Conservation (phyloP, 2,329 filamentous ascomycete genomes). For the Trichoderma koningii region DNA sequence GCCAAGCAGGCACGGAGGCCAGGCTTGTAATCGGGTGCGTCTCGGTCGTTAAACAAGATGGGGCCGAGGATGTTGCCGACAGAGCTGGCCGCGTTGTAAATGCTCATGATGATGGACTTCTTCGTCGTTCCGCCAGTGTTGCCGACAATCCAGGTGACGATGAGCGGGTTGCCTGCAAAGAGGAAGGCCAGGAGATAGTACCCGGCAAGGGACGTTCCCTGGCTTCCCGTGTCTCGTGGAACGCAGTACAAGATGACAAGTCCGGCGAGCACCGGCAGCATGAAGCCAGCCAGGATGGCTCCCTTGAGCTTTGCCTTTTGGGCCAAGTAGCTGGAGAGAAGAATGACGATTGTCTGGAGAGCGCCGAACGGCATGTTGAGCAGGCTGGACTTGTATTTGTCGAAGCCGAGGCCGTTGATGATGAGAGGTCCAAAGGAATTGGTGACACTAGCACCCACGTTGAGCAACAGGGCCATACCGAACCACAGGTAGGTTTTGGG, state of each 20-base stretch:
- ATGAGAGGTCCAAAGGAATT: constrained; percentile 68
- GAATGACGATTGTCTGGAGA: constrained; percentile 61
- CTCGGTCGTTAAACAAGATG: constrained; percentile 58
- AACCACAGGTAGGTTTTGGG: constrained; percentile 62
- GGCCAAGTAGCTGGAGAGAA: constrained; percentile 60
- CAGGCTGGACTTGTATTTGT: constrained; percentile 58
- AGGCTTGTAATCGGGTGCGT: constrained; percentile 60
- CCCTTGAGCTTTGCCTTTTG: constrained; percentile 61
- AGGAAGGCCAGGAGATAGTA: constrained; percentile 69
- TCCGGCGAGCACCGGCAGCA: constrained; percentile 63
- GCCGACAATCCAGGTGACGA: constrained; percentile 68
- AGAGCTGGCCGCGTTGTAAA: constrained; percentile 64
- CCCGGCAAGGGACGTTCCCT: constrained; percentile 52
- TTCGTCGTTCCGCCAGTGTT: constrained; percentile 71
- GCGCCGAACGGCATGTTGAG: constrained; percentile 69
- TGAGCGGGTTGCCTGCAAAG: constrained; percentile 65
- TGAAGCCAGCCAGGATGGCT: constrained; percentile 53
- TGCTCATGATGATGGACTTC: constrained; percentile 63
- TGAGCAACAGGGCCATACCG: constrained; percentile 61
- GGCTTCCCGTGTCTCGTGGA: constrained; percentile 45
- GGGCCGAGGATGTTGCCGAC: constrained; percentile 69
- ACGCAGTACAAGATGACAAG: constrained; percentile 57
- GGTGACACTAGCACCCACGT: constrained; percentile 64
- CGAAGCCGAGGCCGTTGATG: constrained; percentile 60
- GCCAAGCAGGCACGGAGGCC: constrained; percentile 59